Percentiles rank a stretch among this genome's conserved stretches.
Evolutionary conservation across 2,329 filamentous ascomycete genomes (phyloP).

Genomic region (Talaromyces sp.): DNA sequence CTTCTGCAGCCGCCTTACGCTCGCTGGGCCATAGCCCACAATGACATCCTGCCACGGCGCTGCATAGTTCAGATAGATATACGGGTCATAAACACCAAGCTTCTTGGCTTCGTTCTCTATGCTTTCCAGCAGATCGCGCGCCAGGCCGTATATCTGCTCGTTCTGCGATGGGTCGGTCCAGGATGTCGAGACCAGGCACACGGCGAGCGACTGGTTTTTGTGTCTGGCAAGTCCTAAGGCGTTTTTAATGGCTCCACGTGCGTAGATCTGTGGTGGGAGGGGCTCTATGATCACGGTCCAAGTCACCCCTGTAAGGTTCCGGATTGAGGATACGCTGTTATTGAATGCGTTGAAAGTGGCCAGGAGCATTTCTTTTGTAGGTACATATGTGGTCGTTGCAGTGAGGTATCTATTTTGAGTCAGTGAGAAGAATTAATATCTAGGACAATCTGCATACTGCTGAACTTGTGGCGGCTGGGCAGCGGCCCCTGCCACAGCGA

Average conservation of each 20-base stretch:
- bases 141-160: background rate
- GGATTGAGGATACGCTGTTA: background rate
- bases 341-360: background rate
- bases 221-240: background rate
- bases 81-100: background rate
- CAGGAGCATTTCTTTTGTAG: background rate
- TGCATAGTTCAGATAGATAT: slow-evolving; percentile 2
- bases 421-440: background rate
- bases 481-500: background rate
- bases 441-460: background rate
- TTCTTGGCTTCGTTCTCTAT: background rate
- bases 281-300: background rate
- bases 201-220: background rate
- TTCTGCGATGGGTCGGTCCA: background rate
- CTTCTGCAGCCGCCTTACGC: slow-evolving; percentile 23
- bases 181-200: background rate
- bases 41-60: slow-evolving; percentile 4
- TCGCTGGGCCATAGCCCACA: slow-evolving; percentile 35
- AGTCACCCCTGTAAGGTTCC: background rate
- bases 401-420: background rate
- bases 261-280: background rate
- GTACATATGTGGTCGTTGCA: background rate
- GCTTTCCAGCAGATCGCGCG: background rate
- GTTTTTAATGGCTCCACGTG: background rate
- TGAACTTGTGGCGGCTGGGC: background rate